Evolutionary conservation across 306 rosid species (phyloP).

Genomic region (Leucaena leucocephala): DNA sequence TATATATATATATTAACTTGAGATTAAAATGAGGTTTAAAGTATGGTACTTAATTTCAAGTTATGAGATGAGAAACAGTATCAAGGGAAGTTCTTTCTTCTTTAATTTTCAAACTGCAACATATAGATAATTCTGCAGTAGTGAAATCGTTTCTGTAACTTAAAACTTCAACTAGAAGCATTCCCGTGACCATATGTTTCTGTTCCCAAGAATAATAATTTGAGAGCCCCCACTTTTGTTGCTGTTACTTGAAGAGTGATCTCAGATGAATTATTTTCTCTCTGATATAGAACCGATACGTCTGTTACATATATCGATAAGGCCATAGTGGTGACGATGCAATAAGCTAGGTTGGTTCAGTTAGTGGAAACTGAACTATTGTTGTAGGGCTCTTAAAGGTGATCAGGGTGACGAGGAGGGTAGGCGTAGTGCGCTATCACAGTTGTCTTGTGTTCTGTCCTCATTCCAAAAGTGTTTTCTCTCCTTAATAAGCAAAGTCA

Average conservation of each 20-base stretch:
- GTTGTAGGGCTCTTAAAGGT: background rate
- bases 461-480: conserved; percentile 38
- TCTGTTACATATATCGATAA: background rate
- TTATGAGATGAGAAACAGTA: background rate
- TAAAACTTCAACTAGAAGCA: background rate
- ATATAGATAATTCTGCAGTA: background rate
- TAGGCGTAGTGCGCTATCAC: conserved; percentile 48
- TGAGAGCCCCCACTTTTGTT: conserved; percentile 35
- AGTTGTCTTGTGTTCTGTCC: conserved; percentile 46
- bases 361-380: background rate
- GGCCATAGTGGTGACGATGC: conserved; percentile 32
- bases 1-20: too few relatives aligned
- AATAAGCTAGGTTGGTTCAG: background rate
- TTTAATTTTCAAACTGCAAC: conserved; percentile 10
- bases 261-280: background rate
- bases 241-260: background rate
- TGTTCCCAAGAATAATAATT: conserved; percentile 7
- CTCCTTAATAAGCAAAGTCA: conserved; percentile 22
- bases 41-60: background rate
- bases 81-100: background rate
- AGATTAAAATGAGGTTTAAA: too few relatives aligned
- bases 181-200: conserved; percentile 35
- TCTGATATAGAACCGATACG: background rate
- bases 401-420: conserved; percentile 10
- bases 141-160: conserved; percentile 11